Conservation (phyloP, 2,329 filamentous ascomycete species). For the Exophiala bonariae region DNA sequence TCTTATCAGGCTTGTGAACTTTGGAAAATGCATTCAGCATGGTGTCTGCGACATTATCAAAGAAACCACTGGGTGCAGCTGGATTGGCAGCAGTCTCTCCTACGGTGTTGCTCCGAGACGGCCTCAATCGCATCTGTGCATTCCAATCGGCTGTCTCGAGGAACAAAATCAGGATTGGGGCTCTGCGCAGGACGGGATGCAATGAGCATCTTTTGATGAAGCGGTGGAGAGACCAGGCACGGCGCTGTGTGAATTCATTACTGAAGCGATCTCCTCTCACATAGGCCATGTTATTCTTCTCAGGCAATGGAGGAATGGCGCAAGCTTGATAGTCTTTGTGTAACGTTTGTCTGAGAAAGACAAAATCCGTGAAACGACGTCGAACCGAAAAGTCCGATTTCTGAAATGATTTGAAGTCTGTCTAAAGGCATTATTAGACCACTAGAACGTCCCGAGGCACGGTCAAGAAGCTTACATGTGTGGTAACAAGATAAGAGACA, state of each 20-base stretch:
- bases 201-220: conserved; percentile 84
- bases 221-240: conserved; percentile 85
- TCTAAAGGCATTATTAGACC: conserved; percentile 52
- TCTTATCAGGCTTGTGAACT: conserved; percentile 89
- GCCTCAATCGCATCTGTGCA: conserved; percentile 81
- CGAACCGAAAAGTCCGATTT: conserved; percentile 76
- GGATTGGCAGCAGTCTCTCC: conserved; percentile 43
- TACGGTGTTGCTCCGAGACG: conserved; percentile 61
- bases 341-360: conserved; percentile 91
- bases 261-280: conserved; percentile 95
- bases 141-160: conserved; percentile 96
- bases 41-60: conserved; percentile 92
- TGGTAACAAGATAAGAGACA: conserved; percentile 92
- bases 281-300: conserved; percentile 99
- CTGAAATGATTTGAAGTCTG: conserved; percentile 91
- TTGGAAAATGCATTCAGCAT: conserved; percentile 98
- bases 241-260: conserved; percentile 82
- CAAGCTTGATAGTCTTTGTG: conserved; percentile 84
- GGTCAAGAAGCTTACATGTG: conserved; percentile 61
- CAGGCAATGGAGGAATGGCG: conserved; percentile 89
- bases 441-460: conserved; percentile 1
- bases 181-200: conserved; percentile 84
- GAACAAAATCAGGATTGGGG: conserved; percentile 80
- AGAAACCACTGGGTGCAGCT: conserved; percentile 62
- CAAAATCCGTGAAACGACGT: conserved; percentile 94